Conservation (phyloP, 257 asterid genomes). For the Penstemon barbatus region DNA sequence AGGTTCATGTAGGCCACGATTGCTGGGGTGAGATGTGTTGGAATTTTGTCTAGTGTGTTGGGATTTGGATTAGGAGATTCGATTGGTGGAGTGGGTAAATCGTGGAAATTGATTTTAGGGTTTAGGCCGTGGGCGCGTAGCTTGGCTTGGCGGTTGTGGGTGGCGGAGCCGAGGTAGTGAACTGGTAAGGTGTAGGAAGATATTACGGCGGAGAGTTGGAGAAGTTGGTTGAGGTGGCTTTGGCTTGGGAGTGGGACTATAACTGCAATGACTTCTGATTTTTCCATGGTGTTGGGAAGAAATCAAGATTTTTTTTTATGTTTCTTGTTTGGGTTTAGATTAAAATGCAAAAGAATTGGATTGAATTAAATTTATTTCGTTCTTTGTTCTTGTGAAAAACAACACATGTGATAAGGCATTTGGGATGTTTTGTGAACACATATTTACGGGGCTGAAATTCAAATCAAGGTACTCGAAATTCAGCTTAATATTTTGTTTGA, state of each 20-base stretch:
- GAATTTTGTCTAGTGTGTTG: slow-evolving; percentile 28
- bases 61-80: slow-evolving; percentile 34
- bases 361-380: too few relatives aligned
- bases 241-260: slow-evolving; percentile 41
- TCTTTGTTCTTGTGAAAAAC: too few relatives aligned
- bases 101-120: slow-evolving; percentile 41
- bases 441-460: too few relatives aligned
- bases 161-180: slow-evolving; percentile 36
- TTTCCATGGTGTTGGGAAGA: not conserved
- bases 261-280: slow-evolving; percentile 14
- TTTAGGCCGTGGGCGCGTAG: slow-evolving; percentile 35
- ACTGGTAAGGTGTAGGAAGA: slow-evolving; percentile 36
- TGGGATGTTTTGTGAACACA: too few relatives aligned
- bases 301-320: too few relatives aligned
- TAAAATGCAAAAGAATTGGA: too few relatives aligned
- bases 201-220: slow-evolving; percentile 39
- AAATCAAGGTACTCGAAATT: too few relatives aligned
- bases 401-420: too few relatives aligned
- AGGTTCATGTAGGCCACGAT: slow-evolving; percentile 38
- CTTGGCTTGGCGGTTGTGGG: slow-evolving; percentile 48
- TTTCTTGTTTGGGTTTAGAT: too few relatives aligned
- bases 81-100: slow-evolving; percentile 27
- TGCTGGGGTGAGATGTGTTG: slow-evolving; percentile 42
- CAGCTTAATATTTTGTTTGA: too few relatives aligned
- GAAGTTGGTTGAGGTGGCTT: slow-evolving; percentile 43